phyloP scores from a whole-genome alignment of 1,284 basidiomycete species.

The Lignosus rhinocerotis region DNA sequence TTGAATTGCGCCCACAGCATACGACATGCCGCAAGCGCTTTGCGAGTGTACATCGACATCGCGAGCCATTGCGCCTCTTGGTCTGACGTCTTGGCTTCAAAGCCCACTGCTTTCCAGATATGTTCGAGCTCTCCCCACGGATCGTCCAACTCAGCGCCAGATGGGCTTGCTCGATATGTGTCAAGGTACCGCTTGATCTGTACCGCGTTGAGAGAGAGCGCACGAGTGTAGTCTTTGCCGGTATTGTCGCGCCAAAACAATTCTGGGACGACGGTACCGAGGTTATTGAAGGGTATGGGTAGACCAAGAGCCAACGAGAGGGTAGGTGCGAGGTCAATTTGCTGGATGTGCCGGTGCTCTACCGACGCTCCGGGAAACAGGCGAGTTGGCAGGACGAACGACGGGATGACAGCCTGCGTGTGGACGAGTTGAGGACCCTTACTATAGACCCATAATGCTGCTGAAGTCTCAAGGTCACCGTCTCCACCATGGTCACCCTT shows the following conservation, averaged over 20 bases:
- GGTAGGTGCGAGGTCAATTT: slow-evolving; percentile 94
- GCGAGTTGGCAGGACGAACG: slow-evolving; percentile 49
- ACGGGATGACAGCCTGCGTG: slow-evolving; percentile 39
- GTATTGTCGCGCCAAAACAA: slow-evolving; percentile 56
- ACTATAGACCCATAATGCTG: slow-evolving; percentile 93
- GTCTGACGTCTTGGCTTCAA: slow-evolving; percentile 4
- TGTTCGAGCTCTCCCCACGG: slow-evolving; percentile 55
- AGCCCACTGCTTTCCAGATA: slow-evolving; percentile 45
- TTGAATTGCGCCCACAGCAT: slow-evolving; percentile 96
- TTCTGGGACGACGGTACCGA: slow-evolving; percentile 91
- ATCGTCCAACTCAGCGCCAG: slow-evolving; percentile 71
- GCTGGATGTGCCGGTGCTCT: slow-evolving; percentile 75
- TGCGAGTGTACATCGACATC: slow-evolving; percentile 58
- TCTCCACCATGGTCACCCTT: slow-evolving; percentile 97
- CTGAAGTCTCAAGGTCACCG: slow-evolving; percentile 80
- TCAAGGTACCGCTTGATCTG: slow-evolving; percentile 83
- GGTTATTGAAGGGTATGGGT: slow-evolving; percentile 94
- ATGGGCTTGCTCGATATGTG: slow-evolving; percentile 69
- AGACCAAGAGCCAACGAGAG: slow-evolving; percentile 90
- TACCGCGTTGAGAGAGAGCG: slow-evolving; percentile 71
- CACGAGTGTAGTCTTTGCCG: slow-evolving; percentile 41
- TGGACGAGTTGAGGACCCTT: slow-evolving; percentile 52
- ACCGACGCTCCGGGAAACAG: slow-evolving; percentile 62
- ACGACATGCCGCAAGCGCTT: slow-evolving; percentile 74
- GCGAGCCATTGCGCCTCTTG: slow-evolving; percentile 39